A percentile compares a stretch with the other conserved stretches of the same genome.
These are phyloP conservation scores for Coleophoma crateriformis DNA, from an alignment of 2,329 filamentous ascomycete genomes.

Conservation along the genomic window DNA sequence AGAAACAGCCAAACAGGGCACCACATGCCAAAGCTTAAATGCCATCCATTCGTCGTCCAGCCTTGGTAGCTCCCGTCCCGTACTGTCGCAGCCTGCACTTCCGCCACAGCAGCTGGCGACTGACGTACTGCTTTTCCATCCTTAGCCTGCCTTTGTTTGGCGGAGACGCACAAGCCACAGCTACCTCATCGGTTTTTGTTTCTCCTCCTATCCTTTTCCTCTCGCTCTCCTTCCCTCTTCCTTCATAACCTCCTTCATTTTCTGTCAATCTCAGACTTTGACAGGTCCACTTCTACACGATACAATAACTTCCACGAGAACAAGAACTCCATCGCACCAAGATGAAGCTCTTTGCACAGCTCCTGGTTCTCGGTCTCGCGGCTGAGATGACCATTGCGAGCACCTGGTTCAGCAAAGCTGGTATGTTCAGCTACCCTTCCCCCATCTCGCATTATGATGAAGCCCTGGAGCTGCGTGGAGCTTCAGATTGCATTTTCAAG, in stretches of 20 bases:
- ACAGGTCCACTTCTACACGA: constrained; percentile 2
- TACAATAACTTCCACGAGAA: background rate
- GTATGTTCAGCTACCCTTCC: constrained; percentile 45
- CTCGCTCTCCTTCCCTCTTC: no score
- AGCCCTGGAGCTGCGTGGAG: constrained; percentile 3
- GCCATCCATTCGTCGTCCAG: no score
- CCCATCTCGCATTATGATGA: background rate
- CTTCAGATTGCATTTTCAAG: background rate
- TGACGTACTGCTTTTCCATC: background rate
- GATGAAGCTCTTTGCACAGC: constrained; percentile 74
- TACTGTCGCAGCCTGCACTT: no score
- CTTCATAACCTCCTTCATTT: background rate
- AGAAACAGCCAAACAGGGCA: no score
- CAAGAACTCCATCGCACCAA: constrained; percentile 20
- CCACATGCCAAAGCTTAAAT: no score
- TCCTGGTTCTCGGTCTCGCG: constrained; percentile 68
- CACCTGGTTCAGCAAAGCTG: constrained; percentile 81
- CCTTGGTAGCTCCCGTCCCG: no score
- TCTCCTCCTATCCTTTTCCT: no score
- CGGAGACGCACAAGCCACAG: background rate
- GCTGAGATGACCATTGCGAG: constrained; percentile 65
- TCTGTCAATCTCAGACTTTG: background rate
- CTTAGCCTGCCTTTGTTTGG: background rate
- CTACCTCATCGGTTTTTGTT: no score
- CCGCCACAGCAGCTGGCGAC: no score